Evolutionary conservation across 75 land plant species (phyloP).

Genomic region (Picea glauca): DNA sequence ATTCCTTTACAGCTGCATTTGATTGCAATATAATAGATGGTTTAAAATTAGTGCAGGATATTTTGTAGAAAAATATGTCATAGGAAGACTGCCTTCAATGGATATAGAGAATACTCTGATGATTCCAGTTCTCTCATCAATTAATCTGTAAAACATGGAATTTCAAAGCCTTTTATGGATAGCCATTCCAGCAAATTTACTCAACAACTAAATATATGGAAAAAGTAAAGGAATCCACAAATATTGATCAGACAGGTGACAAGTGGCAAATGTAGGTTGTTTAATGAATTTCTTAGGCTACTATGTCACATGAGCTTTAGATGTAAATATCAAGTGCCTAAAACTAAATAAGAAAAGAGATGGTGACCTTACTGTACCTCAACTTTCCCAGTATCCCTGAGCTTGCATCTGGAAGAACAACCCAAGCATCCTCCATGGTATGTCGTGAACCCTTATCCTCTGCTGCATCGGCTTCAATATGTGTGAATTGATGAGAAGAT

Average conservation of each 20-base stretch:
- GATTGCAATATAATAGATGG: background rate
- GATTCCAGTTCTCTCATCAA: background rate
- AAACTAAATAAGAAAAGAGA: background rate
- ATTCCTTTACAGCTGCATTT: background rate
- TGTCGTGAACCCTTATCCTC: conserved; percentile 78
- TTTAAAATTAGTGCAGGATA: background rate
- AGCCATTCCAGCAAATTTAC: background rate
- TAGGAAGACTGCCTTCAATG: background rate
- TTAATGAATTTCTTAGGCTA: background rate
- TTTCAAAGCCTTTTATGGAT: background rate
- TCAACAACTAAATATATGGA: background rate
- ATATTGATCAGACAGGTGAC: background rate
- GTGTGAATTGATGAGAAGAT: background rate
- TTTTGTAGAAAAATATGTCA: background rate
- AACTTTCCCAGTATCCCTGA: conserved; percentile 38
- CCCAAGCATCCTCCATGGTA: conserved; percentile 82
- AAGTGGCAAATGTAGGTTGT: background rate
- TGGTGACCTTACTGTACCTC: conserved; percentile 28
- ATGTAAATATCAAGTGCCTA: background rate
- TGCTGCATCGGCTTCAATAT: conserved; percentile 66
- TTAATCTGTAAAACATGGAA: background rate
- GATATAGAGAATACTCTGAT: background rate
- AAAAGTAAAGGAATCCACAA: background rate
- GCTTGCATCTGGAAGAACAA: conserved; percentile 45
- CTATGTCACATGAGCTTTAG: background rate